Percentiles rank a stretch among this genome's conserved stretches.
These are phyloP conservation scores for Monilinia fructicola DNA, from an alignment of 2,329 filamentous ascomycete species.

Conservation along the genomic window DNA sequence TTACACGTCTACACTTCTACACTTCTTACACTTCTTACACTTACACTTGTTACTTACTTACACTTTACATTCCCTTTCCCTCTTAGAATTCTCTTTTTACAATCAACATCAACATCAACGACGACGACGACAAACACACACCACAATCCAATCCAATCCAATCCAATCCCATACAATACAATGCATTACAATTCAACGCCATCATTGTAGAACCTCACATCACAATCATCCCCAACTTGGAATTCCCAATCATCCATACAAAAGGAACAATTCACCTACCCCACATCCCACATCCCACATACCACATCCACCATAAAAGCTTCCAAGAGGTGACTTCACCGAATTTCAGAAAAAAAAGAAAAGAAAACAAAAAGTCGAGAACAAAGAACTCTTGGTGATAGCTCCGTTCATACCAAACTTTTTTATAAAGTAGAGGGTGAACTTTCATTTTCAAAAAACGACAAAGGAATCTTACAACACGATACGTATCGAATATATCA, in stretches of 20 bases:
- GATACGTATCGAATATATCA: not conserved
- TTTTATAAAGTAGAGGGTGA: not conserved
- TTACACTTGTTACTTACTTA: not conserved
- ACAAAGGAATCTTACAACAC: constrained; percentile 2
- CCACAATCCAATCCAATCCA: too few relatives aligned
- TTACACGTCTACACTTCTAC: too few relatives aligned
- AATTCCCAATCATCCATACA: not conserved
- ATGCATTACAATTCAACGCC: too few relatives aligned
- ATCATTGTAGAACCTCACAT: constrained; percentile 1
- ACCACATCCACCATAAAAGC: not conserved
- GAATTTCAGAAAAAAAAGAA: not conserved
- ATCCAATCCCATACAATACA: too few relatives aligned
- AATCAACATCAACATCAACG: too few relatives aligned
- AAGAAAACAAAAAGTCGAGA: not conserved
- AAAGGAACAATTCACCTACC: not conserved
- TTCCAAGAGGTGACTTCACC: constrained; percentile 10
- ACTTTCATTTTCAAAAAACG: not conserved
- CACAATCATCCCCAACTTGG: not conserved
- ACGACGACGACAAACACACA: too few relatives aligned
- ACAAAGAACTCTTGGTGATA: constrained; percentile 11
- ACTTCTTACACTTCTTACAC: too few relatives aligned
- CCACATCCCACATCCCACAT: not conserved
- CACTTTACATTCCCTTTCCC: not conserved
- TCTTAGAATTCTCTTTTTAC: not conserved
- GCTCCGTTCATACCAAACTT: not conserved